Evolutionary conservation across 805 yeast species (phyloP).

Genomic region (Metschnikowia aberdeeniae): DNA sequence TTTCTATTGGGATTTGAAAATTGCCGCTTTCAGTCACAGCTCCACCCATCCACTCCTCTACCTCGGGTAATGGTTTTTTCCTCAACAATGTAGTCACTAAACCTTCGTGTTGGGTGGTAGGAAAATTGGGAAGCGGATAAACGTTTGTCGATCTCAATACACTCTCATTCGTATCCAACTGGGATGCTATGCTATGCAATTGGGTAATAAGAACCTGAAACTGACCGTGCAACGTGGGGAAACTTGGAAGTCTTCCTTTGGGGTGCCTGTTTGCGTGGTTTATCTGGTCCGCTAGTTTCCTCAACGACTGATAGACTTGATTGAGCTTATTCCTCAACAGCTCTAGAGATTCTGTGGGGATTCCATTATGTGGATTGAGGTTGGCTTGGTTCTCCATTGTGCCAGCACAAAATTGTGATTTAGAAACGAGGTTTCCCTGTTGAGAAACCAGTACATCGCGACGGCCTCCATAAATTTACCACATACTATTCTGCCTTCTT

Average conservation of each 20-base stretch:
- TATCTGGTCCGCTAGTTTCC: constrained; percentile 35
- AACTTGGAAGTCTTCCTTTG: constrained; percentile 37
- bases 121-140: constrained; percentile 81
- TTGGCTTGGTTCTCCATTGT: constrained; percentile 23
- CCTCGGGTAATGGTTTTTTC: constrained; percentile 87
- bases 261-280: constrained; percentile 35
- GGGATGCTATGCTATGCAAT: constrained; percentile 67
- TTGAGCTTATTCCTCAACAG: constrained; percentile 38
- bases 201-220: constrained; percentile 81
- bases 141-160: constrained; percentile 64
- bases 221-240: constrained; percentile 76
- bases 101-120: constrained; percentile 79
- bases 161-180: constrained; percentile 58
- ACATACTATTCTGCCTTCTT: background rate
- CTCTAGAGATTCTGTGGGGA: constrained; percentile 38
- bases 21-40: constrained; percentile 19
- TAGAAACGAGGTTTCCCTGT: background rate
- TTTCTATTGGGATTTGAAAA: constrained; percentile 24
- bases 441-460: constrained; percentile 2
- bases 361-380: constrained; percentile 25
- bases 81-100: constrained; percentile 78
- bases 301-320: constrained; percentile 40
- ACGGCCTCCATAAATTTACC: background rate
- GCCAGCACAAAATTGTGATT: background rate
- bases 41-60: constrained; percentile 71